Evolutionary conservation across 2,329 filamentous ascomycete species (phyloP), one percentile per base, ranked within the genome.

Genomic region (Colletotrichum sp.): DNA sequence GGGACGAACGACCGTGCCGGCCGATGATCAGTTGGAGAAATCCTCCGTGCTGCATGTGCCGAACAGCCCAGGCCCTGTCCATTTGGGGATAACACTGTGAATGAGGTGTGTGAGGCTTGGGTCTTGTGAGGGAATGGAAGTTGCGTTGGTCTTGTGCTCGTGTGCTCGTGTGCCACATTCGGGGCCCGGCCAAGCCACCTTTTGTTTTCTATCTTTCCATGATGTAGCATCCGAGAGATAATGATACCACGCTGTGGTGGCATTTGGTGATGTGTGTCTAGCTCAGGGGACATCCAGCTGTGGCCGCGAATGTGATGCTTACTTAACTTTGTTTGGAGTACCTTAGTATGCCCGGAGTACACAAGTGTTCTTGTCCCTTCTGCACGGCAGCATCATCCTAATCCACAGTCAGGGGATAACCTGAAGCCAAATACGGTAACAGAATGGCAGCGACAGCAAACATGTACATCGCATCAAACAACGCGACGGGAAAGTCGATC

Each of bases 111-210:
- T 12, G 43, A 48, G 43, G 43, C 43, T 48, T 48, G 43, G 38
- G 43, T 48, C 43, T 48, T 48, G 43, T 48, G 43, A 48, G 34
- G 21, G 7, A 28, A 26, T 36, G 16, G 36, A 30, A 15, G 18
- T 61, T 61, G 43, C 48, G 21, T 21, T 32, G 67, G 71, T 70
- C 64, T 60, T 68, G 73, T 76, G 73, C 64, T 69, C 73, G 58
- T 76, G 73, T 76, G 72, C 72, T 38, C 72, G 38, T 60, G 68
- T 75, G 70, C 73, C 73, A 76, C 58, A 38, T 73, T 36, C 8
- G 58, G 55, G 15, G 55, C 24, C 38, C 18, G n/a, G 56, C 58
- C 64, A 73, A 76, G 73, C 70, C 73, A 64, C 70, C 58, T 38
- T 24, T 61, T 28, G 5, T 32, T 10, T 28, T 28, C 21, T 5